Evolutionary conservation across 257 asterid species (phyloP).

Genomic region (Coffea canephora): DNA sequence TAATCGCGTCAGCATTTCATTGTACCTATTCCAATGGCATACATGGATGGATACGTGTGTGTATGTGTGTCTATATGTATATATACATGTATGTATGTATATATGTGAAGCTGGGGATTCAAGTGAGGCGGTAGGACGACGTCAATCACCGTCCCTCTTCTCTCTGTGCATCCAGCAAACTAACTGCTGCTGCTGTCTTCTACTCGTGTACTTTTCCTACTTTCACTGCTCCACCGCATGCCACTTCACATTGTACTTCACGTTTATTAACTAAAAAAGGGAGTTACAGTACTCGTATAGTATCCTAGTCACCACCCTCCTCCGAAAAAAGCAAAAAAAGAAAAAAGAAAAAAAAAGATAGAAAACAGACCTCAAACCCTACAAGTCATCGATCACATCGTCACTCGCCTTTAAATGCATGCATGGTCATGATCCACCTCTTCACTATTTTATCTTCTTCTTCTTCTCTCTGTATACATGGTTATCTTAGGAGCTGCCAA

Average conservation of each 20-base stretch:
- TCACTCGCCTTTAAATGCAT: neutral
- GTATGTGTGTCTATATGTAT: too few relatives aligned
- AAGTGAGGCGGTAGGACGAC: neutral
- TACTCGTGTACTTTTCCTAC: neutral
- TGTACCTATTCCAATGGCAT: too few relatives aligned
- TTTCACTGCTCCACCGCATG: neutral
- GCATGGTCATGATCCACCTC: neutral
- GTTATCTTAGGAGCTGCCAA: neutral
- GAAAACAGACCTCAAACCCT: neutral
- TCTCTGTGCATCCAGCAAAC: neutral
- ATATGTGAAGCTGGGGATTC: too few relatives aligned
- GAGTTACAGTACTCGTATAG: neutral
- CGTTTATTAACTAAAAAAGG: neutral
- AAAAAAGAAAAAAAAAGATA: too few relatives aligned
- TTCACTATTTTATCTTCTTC: neutral
- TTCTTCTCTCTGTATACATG: neutral
- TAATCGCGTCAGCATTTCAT: too few relatives aligned
- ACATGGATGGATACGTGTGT: too few relatives aligned
- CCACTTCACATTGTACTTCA: neutral
- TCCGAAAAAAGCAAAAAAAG: too few relatives aligned
- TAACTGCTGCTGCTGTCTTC: neutral
- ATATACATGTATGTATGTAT: too few relatives aligned
- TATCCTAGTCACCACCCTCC: too few relatives aligned
- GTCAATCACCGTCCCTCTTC: neutral
- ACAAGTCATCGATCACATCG: neutral